Evolutionary conservation across 768 basidiomycete species (phyloP).

Genomic region (Collybia nuda): DNA sequence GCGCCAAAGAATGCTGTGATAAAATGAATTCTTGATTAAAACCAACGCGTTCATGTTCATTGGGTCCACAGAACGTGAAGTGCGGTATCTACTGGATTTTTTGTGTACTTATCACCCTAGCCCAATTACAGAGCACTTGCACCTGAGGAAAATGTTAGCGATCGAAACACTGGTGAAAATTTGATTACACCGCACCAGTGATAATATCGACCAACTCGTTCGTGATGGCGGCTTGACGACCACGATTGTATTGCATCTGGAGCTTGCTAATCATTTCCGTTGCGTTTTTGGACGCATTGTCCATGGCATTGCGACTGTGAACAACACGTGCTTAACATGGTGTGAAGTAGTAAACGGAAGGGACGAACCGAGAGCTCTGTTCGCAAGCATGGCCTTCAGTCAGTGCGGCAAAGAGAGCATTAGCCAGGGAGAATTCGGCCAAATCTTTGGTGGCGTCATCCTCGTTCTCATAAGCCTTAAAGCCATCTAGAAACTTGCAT

Average conservation of each 20-base stretch:
- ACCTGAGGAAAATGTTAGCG: conserved; percentile 24
- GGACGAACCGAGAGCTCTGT: conserved; percentile 77
- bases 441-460: conserved; percentile 94
- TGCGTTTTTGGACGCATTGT: conserved; percentile 99
- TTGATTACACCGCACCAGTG: conserved; percentile 56
- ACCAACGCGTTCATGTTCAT: too few species aligned
- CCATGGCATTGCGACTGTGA: conserved; percentile 94
- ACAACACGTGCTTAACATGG: conserved; percentile 6
- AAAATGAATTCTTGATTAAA: too few species aligned
- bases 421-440: conserved; percentile 93
- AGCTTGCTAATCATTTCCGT: conserved; percentile 86
- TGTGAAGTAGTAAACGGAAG: not conserved
- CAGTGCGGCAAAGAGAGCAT: conserved; percentile 92
- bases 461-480: conserved; percentile 97
- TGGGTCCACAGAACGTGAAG: not conserved
- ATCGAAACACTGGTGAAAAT: not conserved
- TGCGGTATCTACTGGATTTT: conserved; percentile 10
- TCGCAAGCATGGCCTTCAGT: conserved; percentile 96
- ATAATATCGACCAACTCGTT: conserved; percentile 94
- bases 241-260: conserved; percentile 97
- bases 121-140: conserved; percentile 41
- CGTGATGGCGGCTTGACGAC: conserved; percentile 96
- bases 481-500: conserved; percentile 55
- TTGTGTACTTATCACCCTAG: conserved; percentile 7
- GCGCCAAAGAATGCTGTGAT: too few species aligned